phyloP scores from a whole-genome alignment of 306 rosid species.

The Begonia masoniana region DNA sequence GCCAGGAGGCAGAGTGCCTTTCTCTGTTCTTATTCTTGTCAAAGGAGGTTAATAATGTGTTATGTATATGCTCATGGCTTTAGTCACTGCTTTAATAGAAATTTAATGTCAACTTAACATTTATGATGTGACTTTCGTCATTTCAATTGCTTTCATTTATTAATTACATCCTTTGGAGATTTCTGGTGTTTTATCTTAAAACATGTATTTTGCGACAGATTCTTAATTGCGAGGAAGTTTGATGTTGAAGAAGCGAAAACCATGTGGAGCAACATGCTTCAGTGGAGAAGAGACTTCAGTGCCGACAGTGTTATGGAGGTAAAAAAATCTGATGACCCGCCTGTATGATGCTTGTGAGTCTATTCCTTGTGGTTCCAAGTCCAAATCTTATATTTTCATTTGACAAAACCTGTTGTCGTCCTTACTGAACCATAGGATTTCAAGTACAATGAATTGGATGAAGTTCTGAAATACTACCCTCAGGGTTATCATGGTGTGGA shows the following conservation, averaged over 20 bases:
- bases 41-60: too few species aligned
- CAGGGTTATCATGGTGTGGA: conserved; percentile 90
- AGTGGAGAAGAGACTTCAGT: conserved; percentile 83
- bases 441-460: conserved; percentile 55
- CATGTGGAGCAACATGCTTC: conserved; percentile 92
- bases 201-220: conserved; percentile 21
- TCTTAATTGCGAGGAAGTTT: conserved; percentile 88
- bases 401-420: background rate
- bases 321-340: conserved; percentile 7
- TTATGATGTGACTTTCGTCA: too few species aligned
- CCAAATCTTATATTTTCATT: background rate
- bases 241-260: conserved; percentile 74
- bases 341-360: background rate
- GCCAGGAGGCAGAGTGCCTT: too few species aligned
- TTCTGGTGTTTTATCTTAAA: too few species aligned
- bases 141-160: too few species aligned
- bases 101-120: too few species aligned
- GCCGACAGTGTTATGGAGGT: conserved; percentile 81
- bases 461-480: conserved; percentile 72
- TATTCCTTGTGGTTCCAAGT: background rate
- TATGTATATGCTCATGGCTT: too few species aligned
- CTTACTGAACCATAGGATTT: conserved; percentile 41
- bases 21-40: too few species aligned
- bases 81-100: too few species aligned
- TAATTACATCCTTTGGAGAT: too few species aligned